Conservation (phyloP, 106 monocot genomes). For the Alisma plantagoaquatica region DNA sequence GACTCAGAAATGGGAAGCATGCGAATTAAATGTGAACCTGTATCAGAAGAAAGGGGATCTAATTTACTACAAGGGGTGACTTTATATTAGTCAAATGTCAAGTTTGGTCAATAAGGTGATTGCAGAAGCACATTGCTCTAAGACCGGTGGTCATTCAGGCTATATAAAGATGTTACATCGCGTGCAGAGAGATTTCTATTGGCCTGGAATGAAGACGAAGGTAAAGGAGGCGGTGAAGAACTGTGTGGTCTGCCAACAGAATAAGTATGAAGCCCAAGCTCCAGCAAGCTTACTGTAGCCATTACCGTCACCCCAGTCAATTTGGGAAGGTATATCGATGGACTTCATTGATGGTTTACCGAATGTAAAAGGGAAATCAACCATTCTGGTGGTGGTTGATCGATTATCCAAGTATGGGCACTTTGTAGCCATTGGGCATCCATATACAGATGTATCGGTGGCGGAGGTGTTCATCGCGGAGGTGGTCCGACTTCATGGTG, state of each 20-base stretch:
- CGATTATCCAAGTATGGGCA: background rate
- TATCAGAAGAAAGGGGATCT: too few species aligned
- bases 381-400: background rate
- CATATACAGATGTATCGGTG: background rate
- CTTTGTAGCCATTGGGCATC: background rate
- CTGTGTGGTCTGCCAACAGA: constrained; percentile 1
- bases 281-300: constrained; percentile 3
- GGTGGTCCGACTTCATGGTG: background rate
- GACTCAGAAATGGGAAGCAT: too few species aligned
- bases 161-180: background rate
- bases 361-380: background rate
- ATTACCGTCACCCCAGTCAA: background rate
- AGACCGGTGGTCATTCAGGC: background rate
- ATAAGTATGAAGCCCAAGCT: background rate
- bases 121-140: too few species aligned
- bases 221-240: background rate
- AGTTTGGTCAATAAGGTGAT: too few species aligned
- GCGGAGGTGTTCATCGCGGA: background rate
- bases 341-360: constrained; percentile 8
- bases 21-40: too few species aligned
- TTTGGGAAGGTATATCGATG: constrained; percentile 3
- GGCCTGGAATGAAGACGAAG: background rate
- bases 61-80: too few species aligned
- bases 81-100: too few species aligned
- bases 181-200: background rate